Evolutionary conservation across 768 basidiomycete species (phyloP).

Genomic region (Mycena metata): DNA sequence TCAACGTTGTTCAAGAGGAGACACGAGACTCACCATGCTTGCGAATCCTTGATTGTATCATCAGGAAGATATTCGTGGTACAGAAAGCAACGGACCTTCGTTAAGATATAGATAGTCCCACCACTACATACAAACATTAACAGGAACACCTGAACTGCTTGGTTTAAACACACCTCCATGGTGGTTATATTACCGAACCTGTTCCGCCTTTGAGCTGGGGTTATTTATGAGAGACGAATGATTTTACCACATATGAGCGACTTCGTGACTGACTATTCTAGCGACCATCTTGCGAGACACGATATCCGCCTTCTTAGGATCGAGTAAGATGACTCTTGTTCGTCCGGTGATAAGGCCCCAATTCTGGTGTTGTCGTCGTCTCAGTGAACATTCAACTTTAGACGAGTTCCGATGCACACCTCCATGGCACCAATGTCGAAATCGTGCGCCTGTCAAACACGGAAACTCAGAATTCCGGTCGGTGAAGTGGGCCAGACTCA

Average conservation of each 20-base stretch:
- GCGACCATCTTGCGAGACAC: slow-evolving; percentile 82
- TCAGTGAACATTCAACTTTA: background rate
- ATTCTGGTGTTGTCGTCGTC: slow-evolving; percentile 54
- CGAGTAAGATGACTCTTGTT: slow-evolving; percentile 82
- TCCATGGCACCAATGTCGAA: slow-evolving; percentile 96
- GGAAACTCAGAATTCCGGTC: slow-evolving; percentile 52
- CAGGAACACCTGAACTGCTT: background rate
- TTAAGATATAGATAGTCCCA: slow-evolving; percentile 89
- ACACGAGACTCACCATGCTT: slow-evolving; percentile 67
- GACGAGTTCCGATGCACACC: slow-evolving; percentile 16
- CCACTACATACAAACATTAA: slow-evolving; percentile 65
- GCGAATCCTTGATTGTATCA: slow-evolving; percentile 73
- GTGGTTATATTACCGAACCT: slow-evolving; percentile 96
- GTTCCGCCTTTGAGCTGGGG: background rate
- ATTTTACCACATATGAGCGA: slow-evolving; percentile 81
- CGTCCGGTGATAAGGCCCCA: slow-evolving; percentile 96
- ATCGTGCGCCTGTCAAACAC: slow-evolving; percentile 70
- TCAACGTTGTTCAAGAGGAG: slow-evolving; percentile 20
- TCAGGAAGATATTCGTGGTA: background rate
- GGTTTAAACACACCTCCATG: slow-evolving; percentile 53
- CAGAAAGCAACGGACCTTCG: slow-evolving; percentile 62
- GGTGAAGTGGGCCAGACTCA: slow-evolving; percentile 47
- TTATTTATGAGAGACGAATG: slow-evolving; percentile 32
- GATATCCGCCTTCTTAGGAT: slow-evolving; percentile 80
- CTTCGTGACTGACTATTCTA: slow-evolving; percentile 84